These are phyloP conservation scores for Fusarium paranaense DNA, from an alignment of 2,329 filamentous ascomycete genomes.

Conservation along the genomic window DNA sequence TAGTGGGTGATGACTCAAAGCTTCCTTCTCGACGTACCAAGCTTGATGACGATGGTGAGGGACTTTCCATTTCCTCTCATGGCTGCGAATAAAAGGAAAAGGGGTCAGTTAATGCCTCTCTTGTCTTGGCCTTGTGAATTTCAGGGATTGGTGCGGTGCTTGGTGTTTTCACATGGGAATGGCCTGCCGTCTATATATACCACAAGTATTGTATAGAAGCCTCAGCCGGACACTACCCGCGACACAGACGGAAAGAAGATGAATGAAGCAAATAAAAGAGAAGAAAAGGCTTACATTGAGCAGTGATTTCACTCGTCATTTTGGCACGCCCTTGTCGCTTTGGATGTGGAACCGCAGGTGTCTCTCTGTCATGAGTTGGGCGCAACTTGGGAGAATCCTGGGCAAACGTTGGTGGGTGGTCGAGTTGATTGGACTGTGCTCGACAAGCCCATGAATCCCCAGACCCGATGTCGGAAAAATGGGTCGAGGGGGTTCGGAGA, in stretches of 20 bases:
- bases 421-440: conserved; percentile 40
- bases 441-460: conserved; percentile 19
- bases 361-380: conserved; percentile 39
- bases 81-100: conserved; percentile 51
- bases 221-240: conserved; percentile 22
- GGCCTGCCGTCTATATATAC: conserved; percentile 2
- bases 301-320: conserved; percentile 44
- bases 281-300: conserved; percentile 39
- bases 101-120: conserved; percentile 64
- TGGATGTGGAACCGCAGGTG: conserved; percentile 41
- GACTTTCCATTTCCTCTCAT: conserved; percentile 70
- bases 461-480: conserved; percentile 37
- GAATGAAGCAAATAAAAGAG: conserved; percentile 23
- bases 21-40: conserved; percentile 68
- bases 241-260: conserved; percentile 16
- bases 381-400: conserved; percentile 27
- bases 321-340: conserved; percentile 40
- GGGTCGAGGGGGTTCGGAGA: conserved; percentile 1
- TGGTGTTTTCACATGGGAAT: conserved; percentile 23
- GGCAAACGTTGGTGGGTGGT: conserved; percentile 30
- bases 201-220: conserved; percentile 22
- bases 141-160: conserved; percentile 2
- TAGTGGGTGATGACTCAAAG: conserved; percentile 29
- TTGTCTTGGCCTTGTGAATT: background rate
- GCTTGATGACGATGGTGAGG: conserved; percentile 80